Conservation (phyloP, 1,284 basidiomycete genomes). For the Calocybe gambosa region DNA sequence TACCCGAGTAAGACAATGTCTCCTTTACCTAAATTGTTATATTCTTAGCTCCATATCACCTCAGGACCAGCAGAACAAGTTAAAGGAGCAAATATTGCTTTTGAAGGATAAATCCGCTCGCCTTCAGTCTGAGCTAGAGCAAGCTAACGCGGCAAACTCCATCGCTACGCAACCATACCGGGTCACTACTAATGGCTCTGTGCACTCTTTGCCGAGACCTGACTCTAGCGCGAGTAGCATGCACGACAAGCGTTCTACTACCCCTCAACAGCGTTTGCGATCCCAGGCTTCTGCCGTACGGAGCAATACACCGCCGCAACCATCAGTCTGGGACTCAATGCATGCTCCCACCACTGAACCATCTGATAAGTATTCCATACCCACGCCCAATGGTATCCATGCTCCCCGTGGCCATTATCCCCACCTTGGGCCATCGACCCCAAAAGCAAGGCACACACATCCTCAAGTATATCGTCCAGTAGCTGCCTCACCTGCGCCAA, state of each 20-base stretch:
- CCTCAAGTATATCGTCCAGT: conserved; percentile 24
- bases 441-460: conserved; percentile 32
- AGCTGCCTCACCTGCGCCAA: conserved; percentile 65
- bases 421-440: conserved; percentile 30
- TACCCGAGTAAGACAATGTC: conserved; percentile 43
- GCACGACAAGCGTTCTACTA: conserved; percentile 33
- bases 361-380: conserved; percentile 17
- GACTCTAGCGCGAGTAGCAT: conserved; percentile 65
- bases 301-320: conserved; percentile 42
- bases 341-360: conserved; percentile 49
- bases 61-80: conserved; percentile 65
- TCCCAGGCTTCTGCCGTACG: conserved; percentile 25
- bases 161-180: conserved; percentile 26
- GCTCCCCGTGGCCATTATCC: conserved; percentile 31
- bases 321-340: conserved; percentile 69
- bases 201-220: conserved; percentile 48
- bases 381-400: conserved; percentile 20
- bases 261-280: conserved; percentile 25
- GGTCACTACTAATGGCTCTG: conserved; percentile 28
- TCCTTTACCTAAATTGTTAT: conserved; percentile 1
- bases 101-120: conserved; percentile 60
- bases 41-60: conserved; percentile 6
- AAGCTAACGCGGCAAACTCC: conserved; percentile 36
- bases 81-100: conserved; percentile 56
- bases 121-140: conserved; percentile 55